Evolutionary conservation across 345 rosid genomes (phyloP).

Genomic region (Leavenworthia alabamica): DNA sequence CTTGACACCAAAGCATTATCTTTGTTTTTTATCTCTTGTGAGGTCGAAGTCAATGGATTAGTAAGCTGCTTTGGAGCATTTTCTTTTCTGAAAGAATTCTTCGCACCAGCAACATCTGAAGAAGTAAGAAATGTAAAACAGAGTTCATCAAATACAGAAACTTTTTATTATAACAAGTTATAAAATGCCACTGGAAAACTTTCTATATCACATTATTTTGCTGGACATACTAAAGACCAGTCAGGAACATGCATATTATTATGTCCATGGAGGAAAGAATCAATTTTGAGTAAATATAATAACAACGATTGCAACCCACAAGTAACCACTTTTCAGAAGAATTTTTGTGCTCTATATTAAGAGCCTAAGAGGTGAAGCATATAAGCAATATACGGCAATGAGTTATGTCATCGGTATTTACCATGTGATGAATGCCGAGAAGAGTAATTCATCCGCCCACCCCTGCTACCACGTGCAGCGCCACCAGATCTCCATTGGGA

Average conservation of each 20-base stretch:
- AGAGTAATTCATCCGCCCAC: slow-evolving; percentile 45
- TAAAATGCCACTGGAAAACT: background rate
- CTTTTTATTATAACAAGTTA: background rate
- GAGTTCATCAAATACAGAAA: slow-evolving; percentile 5
- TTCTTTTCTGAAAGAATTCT: slow-evolving; percentile 47
- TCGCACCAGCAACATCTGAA: slow-evolving; percentile 64
- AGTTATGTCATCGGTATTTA: no score
- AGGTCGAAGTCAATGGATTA: slow-evolving; percentile 37
- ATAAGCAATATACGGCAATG: no score
- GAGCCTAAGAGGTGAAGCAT: slow-evolving; percentile 2
- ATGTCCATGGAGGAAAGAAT: background rate
- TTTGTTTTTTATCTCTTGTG: slow-evolving; percentile 41
- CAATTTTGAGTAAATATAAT: background rate
- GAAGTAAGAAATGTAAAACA: slow-evolving; percentile 25
- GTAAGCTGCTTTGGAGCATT: slow-evolving; percentile 49
- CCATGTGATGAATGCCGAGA: slow-evolving; percentile 55
- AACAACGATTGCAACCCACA: slow-evolving; percentile 3
- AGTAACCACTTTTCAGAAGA: slow-evolving; percentile 1
- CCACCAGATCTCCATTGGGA: slow-evolving; percentile 63
- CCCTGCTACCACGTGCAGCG: slow-evolving; percentile 57
- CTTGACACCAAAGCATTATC: slow-evolving; percentile 40
- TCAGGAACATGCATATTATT: background rate
- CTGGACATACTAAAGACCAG: background rate
- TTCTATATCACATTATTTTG: background rate
- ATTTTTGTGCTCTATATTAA: background rate